Percentiles rank a stretch among this genome's conserved stretches.
These are phyloP conservation scores for Hippophae tibetana DNA, from an alignment of 306 rosid species.

Conservation along the genomic window DNA sequence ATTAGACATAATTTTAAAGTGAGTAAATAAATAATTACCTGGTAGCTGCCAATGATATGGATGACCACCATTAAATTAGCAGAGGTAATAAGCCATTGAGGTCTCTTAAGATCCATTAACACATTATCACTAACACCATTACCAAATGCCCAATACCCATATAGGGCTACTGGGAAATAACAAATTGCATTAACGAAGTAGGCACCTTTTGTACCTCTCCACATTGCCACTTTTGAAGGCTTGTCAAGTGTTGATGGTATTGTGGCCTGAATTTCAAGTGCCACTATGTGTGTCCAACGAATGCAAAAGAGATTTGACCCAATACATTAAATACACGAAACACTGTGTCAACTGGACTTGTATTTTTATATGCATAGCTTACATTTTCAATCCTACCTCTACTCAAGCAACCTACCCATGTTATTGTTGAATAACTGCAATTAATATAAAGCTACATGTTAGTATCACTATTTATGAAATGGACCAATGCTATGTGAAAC, in stretches of 20 bases:
- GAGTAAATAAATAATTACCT: conserved; percentile 24
- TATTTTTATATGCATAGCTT: conserved; percentile 65
- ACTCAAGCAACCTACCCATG: conserved; percentile 75
- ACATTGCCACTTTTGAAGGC: conserved; percentile 76
- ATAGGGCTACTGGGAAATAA: conserved; percentile 82
- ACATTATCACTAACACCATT: conserved; percentile 74
- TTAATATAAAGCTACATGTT: too few species aligned
- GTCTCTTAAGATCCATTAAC: conserved; percentile 51
- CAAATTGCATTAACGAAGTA: conserved; percentile 69
- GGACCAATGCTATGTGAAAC: too few species aligned
- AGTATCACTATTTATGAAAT: too few species aligned
- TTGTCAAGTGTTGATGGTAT: conserved; percentile 79
- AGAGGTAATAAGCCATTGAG: conserved; percentile 53
- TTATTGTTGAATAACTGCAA: conserved; percentile 77
- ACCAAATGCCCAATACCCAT: conserved; percentile 88
- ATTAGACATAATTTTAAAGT: too few species aligned
- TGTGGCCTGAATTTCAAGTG: conserved; percentile 90
- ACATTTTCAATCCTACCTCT: conserved; percentile 56
- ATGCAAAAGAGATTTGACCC: conserved; percentile 82
- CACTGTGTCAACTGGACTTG: conserved; percentile 40
- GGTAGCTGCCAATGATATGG: conserved; percentile 70
- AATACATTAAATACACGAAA: conserved; percentile 74
- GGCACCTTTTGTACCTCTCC: conserved; percentile 84
- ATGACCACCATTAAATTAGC: too few species aligned
- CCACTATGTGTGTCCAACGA: conserved; percentile 82